Evolutionary conservation across 1,284 basidiomycete genomes (phyloP).

Genomic region (Trichosporon asahii): DNA sequence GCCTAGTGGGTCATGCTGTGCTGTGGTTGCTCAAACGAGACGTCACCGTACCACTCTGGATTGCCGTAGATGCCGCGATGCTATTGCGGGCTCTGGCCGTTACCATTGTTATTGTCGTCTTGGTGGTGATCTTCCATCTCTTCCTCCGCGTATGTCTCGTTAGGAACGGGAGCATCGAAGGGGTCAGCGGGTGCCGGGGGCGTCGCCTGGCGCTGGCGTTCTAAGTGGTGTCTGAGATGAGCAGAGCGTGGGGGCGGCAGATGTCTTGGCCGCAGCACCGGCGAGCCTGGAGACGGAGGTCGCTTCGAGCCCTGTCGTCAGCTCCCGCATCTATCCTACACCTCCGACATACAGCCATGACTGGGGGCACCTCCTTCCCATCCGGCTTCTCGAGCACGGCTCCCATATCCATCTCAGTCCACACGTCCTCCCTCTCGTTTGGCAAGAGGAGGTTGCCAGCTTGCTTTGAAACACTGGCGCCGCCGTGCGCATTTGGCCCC

Average conservation of each 20-base stretch:
- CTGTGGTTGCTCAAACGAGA: not conserved
- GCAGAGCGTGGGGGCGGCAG: slow-evolving; percentile 33
- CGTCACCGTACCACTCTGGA: not conserved
- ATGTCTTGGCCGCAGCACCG: slow-evolving; percentile 34
- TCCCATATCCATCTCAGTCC: slow-evolving; percentile 40
- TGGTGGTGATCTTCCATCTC: slow-evolving; percentile 17
- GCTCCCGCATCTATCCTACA: not conserved
- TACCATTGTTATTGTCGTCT: not conserved
- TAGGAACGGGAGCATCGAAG: slow-evolving; percentile 49
- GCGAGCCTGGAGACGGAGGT: slow-evolving; percentile 46
- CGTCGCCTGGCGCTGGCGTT: slow-evolving; percentile 34
- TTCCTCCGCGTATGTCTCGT: slow-evolving; percentile 43
- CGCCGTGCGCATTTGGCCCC: slow-evolving; percentile 1
- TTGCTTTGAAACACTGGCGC: slow-evolving; percentile 32
- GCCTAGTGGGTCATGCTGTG: not conserved
- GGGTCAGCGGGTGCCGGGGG: slow-evolving; percentile 30
- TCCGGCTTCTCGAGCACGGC: slow-evolving; percentile 35
- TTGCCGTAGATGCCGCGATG: not conserved
- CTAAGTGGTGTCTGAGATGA: slow-evolving; percentile 39
- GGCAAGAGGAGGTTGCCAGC: slow-evolving; percentile 14
- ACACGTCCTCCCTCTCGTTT: slow-evolving; percentile 20
- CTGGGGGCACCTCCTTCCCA: slow-evolving; percentile 45
- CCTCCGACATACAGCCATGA: slow-evolving; percentile 45
- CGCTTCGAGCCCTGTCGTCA: slow-evolving; percentile 44
- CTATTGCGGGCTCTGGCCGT: not conserved